Conservation (phyloP, 2,329 filamentous ascomycete genomes). For the Diaporthe nobilis region DNA sequence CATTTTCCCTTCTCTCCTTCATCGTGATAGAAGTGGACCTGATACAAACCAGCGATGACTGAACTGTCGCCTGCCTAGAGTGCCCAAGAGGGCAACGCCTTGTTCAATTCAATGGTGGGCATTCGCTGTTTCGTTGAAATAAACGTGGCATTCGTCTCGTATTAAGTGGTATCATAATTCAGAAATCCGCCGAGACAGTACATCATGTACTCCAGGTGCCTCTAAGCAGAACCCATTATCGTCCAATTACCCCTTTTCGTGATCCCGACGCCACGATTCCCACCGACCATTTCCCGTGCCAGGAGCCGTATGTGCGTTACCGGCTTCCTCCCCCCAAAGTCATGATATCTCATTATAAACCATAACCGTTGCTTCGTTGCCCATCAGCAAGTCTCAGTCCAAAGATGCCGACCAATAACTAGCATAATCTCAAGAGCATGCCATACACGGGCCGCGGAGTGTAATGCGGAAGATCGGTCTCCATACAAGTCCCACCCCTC, state of each 20-base stretch:
- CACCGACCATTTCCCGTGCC: background rate
- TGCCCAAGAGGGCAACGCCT: background rate
- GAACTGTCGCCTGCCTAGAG: background rate
- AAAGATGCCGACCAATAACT: background rate
- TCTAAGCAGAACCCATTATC: constrained; percentile 17
- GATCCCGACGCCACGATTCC: constrained; percentile 8
- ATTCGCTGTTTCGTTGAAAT: background rate
- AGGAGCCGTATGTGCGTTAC: background rate
- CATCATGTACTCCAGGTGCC: constrained; percentile 7
- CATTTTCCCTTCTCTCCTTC: background rate
- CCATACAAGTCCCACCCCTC: background rate
- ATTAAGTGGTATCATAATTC: constrained; percentile 31
- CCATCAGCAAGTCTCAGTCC: background rate
- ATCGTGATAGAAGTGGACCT: background rate
- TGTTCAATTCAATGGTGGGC: background rate
- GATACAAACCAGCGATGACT: background rate
- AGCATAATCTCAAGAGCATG: background rate
- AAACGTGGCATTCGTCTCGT: background rate
- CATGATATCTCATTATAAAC: constrained; percentile 31
- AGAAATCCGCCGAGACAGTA: constrained; percentile 19
- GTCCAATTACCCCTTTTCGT: constrained; percentile 14
- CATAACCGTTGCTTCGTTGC: constrained; percentile 43
- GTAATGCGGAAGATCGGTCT: background rate
- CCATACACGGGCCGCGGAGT: background rate
- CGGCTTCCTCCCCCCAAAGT: constrained; percentile 1